Percentiles rank a stretch among this genome's conserved stretches.
Evolutionary conservation across 495 filamentous ascomycete genomes (phyloP).

Genomic region (Hypoxylon lienhwacheense): DNA sequence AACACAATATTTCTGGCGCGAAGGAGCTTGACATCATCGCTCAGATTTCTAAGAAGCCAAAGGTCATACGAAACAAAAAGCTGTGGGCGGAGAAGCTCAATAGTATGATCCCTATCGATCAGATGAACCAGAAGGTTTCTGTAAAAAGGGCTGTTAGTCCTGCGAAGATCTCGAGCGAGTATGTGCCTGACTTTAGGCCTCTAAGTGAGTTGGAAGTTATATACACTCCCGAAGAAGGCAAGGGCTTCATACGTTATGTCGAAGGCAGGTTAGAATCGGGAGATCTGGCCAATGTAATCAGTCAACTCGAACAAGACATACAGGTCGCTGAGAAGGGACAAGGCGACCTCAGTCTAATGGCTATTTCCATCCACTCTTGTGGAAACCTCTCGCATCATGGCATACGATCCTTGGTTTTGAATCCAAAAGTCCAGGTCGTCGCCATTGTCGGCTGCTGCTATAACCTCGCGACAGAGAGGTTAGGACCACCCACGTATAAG

Average conservation of each 20-base stretch:
- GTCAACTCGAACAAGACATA: conserved; percentile 41
- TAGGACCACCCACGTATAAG: conserved; percentile 85
- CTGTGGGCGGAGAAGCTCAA: conserved; percentile 56
- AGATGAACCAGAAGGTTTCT: conserved; percentile 45
- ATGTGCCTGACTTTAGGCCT: conserved; percentile 50
- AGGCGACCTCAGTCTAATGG: conserved; percentile 64
- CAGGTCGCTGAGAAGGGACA: conserved; percentile 32
- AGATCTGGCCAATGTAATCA: conserved; percentile 60
- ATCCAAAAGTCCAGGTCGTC: conserved; percentile 80
- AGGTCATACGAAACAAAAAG: conserved; percentile 75
- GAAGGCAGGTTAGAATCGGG: conserved; percentile 60
- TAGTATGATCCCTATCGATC: conserved; percentile 41
- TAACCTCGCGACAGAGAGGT: conserved; percentile 88
- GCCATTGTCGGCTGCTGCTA: conserved; percentile 98
- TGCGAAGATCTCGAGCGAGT: conserved; percentile 39
- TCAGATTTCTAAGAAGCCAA: conserved; percentile 66
- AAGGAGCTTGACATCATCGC: conserved; percentile 79
- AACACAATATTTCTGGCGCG: conserved; percentile 81
- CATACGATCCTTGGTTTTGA: conserved; percentile 78
- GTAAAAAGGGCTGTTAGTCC: conserved; percentile 44
- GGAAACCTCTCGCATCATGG: conserved; percentile 96
- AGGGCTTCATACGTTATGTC: conserved; percentile 70
- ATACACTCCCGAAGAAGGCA: conserved; percentile 55
- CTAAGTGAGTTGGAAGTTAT: conserved; percentile 48
- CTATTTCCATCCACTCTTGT: conserved; percentile 94